Conservation (phyloP, 2,329 filamentous ascomycete species). For the Colletotrichum liaoningense region DNA sequence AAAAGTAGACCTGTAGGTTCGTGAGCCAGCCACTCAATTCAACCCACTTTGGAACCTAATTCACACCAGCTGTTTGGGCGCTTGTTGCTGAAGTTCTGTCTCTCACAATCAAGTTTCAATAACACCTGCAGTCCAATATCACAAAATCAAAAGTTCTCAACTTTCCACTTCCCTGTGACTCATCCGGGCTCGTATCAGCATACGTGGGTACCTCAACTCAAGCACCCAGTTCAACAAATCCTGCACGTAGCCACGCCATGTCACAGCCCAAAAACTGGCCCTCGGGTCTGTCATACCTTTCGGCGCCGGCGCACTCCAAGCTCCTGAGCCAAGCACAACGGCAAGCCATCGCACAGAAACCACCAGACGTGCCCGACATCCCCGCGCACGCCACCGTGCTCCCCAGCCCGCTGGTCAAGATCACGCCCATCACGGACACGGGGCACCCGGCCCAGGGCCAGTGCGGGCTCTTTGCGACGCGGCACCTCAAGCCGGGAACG, state of each 20-base stretch:
- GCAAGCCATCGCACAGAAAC: conserved; percentile 47
- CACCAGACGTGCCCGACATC: conserved; percentile 42
- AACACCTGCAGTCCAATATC: not conserved
- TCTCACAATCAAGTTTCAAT: not conserved
- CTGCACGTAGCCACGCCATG: not conserved
- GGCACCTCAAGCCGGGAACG: conserved; percentile 62
- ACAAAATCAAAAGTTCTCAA: not conserved
- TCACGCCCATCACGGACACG: conserved; percentile 62
- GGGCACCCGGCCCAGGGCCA: conserved; percentile 70
- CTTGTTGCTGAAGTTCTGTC: not conserved
- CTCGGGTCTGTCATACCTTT: conserved; percentile 62
- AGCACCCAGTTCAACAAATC: too few relatives aligned
- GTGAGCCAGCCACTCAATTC: not conserved
- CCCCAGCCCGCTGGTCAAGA: conserved; percentile 63
- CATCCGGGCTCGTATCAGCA: not conserved
- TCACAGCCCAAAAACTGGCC: conserved; percentile 69
- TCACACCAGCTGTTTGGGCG: not conserved
- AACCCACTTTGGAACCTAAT: not conserved
- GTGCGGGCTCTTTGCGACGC: conserved; percentile 69
- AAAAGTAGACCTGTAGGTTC: not conserved
- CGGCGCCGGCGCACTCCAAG: conserved; percentile 58
- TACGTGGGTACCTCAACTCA: not conserved
- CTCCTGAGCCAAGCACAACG: conserved; percentile 56
- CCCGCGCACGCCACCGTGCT: conserved; percentile 51
- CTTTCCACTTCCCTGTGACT: not conserved